phyloP scores from a whole-genome alignment of 257 asterid genomes.

The Plantago elongata region DNA sequence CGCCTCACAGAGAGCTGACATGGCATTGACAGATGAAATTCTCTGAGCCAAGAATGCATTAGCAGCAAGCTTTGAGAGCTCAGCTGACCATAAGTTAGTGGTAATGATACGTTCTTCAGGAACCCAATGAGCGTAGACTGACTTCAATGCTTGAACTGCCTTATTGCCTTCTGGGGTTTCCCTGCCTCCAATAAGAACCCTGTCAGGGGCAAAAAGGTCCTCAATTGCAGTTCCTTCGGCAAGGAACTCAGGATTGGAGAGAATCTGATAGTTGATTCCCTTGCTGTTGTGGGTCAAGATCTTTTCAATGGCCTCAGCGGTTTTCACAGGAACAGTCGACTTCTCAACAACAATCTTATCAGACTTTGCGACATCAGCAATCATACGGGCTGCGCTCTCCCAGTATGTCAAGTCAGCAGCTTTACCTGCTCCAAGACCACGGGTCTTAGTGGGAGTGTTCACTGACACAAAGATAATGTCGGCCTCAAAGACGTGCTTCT shows the following conservation, averaged over 20 bases:
- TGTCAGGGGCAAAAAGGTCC: conserved; percentile 50
- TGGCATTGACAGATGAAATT: conserved; percentile 52
- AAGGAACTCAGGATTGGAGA: conserved; percentile 56
- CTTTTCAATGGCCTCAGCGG: conserved; percentile 63
- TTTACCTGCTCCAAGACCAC: conserved; percentile 63
- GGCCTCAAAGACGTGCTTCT: conserved; percentile 49
- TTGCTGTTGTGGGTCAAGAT: conserved; percentile 54
- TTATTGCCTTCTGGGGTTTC: conserved; percentile 44
- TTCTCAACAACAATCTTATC: conserved; percentile 61
- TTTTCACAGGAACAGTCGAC: conserved; percentile 61
- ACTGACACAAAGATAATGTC: conserved; percentile 58
- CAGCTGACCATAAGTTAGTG: conserved; percentile 61
- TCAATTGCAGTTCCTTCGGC: conserved; percentile 62
- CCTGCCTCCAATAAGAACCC: conserved; percentile 59
- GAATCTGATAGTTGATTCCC: conserved; percentile 47
- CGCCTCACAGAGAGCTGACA: conserved; percentile 44
- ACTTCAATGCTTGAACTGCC: conserved; percentile 41
- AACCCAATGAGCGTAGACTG: conserved; percentile 59
- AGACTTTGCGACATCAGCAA: conserved; percentile 54
- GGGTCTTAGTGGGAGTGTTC: conserved; percentile 57
- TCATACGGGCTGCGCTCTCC: conserved; percentile 67
- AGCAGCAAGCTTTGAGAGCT: conserved; percentile 67
- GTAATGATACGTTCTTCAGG: conserved; percentile 48
- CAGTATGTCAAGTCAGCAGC: conserved; percentile 60
- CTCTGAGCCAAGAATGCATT: conserved; percentile 67